phyloP scores from a whole-genome alignment of 169 alveolate genomes.

The Babesia divergens region DNA sequence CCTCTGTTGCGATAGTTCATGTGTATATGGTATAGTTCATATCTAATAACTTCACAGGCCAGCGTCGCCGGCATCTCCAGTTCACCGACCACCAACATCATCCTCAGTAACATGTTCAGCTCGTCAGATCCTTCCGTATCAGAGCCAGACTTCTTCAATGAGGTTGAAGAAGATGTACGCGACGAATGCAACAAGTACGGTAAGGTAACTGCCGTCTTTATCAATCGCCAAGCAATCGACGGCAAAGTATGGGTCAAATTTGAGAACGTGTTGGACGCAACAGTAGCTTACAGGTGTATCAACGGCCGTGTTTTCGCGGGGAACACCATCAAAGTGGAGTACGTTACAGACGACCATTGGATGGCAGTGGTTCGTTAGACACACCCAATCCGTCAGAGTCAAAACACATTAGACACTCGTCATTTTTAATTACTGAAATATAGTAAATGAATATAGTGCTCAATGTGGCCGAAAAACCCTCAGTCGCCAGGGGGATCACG shows the following conservation, averaged over 20 bases:
- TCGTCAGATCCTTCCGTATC: conserved; percentile 71
- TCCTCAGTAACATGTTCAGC: conserved; percentile 81
- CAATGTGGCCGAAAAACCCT: conserved; percentile 98
- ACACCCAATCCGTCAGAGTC: not conserved
- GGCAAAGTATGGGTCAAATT: conserved; percentile 84
- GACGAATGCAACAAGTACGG: conserved; percentile 87
- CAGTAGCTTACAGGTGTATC: conserved; percentile 70
- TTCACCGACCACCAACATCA: conserved; percentile 65
- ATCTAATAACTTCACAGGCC: not conserved
- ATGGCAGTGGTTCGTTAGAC: conserved; percentile 13
- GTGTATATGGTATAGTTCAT: not conserved
- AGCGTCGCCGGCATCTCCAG: conserved; percentile 17
- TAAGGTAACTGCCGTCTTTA: conserved; percentile 72
- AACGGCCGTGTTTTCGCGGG: conserved; percentile 86
- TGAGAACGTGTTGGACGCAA: conserved; percentile 65
- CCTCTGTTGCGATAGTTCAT: too few species aligned
- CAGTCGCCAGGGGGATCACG: conserved; percentile 95
- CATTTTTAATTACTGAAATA: not conserved
- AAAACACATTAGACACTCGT: not conserved
- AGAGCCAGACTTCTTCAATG: conserved; percentile 77
- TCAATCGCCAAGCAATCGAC: conserved; percentile 71
- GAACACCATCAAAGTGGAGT: conserved; percentile 72
- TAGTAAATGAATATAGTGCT: conserved; percentile 55
- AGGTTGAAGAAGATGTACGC: conserved; percentile 83
- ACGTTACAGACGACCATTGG: conserved; percentile 71